Evolutionary conservation across 1,284 basidiomycete species (phyloP).

Genomic region (Caloboletus inedulis): DNA sequence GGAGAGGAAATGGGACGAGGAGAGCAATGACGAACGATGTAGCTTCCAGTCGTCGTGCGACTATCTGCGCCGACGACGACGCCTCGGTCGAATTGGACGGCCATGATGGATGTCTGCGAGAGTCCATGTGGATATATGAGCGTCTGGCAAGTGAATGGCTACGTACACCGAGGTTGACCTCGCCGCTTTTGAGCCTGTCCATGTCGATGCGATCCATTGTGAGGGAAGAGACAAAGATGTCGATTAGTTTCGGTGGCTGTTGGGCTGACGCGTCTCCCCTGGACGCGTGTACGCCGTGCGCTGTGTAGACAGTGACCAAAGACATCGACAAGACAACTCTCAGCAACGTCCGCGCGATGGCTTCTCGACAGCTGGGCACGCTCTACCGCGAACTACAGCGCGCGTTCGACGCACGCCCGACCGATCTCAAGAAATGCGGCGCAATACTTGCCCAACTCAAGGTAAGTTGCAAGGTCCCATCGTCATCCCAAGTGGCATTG

Average conservation of each 20-base stretch:
- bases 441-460: constrained; percentile 68
- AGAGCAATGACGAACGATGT: constrained; percentile 66
- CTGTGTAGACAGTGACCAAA: constrained; percentile 5
- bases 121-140: constrained; percentile 1
- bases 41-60: constrained; percentile 94
- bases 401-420: constrained; percentile 58
- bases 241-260: constrained; percentile 15
- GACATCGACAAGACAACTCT: constrained; percentile 11
- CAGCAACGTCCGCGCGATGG: constrained; percentile 38
- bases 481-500: neutral
- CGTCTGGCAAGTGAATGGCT: neutral
- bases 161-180: constrained; percentile 92
- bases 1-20: neutral
- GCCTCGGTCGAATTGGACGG: constrained; percentile 92
- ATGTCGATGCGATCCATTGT: constrained; percentile 72
- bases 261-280: constrained; percentile 60
- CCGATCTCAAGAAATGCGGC: constrained; percentile 64
- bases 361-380: constrained; percentile 46
- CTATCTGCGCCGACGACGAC: constrained; percentile 97
- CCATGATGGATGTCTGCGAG: constrained; percentile 96
- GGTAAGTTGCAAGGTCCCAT: constrained; percentile 39
- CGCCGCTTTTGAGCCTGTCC: constrained; percentile 81
- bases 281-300: constrained; percentile 20
- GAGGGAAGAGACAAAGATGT: constrained; percentile 14
- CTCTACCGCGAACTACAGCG: constrained; percentile 62